Evolutionary conservation across 805 yeast genomes (phyloP), one percentile per base, ranked within the genome.

Genomic region (Lachancea meyersii): DNA sequence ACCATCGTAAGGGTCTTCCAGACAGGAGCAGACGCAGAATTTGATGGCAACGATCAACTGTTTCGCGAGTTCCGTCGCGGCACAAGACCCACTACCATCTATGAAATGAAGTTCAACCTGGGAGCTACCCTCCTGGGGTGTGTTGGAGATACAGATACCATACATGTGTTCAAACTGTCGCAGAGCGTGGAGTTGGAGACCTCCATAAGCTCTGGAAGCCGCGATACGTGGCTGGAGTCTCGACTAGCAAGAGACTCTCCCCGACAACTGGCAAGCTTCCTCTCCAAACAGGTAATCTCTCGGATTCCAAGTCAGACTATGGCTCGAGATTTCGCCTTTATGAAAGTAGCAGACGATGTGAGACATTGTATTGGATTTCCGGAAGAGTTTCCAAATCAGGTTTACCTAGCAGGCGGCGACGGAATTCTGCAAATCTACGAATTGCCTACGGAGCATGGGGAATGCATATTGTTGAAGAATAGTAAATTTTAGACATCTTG

Each of bases 61-160:
- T 35, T 51, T 21, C 72, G 69, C 48, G 87, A 82, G 54, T 81
- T 80, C 54, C 68, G 89, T 52, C 69, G 89, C 51, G 89, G 89
- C 1, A 75, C 85, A 4, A 83, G 87, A 54, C 82, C 85, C 2
- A 80, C 95, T 10, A 71, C 69, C 42, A 79, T 88, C 18, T 77
- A 75, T 51, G 81, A 86, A 35, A 65, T 88, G 42, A 69, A 73
- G 30, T 87, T 88, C 63, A 80, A 83, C 51, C 61, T 70, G 19
- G 76, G 77, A 43, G 73, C 82, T 35, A 69, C 71, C 1, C 69
- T 81, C 42, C 68, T 89, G n/a, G 79, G 82, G n/a, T 93, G 89
- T 36, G 78, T 88, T 3, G 82, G 91, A 31, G 78, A 87, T 27
- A 82, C 95, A 11, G 94, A 83, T 23, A 88, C 96, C 0, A 84